phyloP scores from a whole-genome alignment of 345 rosid genomes.

The Eucalyptus curtisii region DNA sequence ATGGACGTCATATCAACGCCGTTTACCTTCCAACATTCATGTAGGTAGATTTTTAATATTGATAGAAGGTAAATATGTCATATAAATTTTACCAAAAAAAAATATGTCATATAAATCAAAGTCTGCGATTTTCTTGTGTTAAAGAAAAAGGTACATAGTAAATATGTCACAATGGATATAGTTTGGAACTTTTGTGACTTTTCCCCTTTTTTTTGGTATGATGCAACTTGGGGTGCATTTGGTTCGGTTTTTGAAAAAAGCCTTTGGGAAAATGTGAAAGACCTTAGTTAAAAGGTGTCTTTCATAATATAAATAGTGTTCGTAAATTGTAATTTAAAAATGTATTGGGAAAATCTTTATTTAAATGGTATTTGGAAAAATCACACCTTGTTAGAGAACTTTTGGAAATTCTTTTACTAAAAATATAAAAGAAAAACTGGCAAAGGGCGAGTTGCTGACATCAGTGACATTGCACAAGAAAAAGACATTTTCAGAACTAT shows the following conservation, averaged over 20 bases:
- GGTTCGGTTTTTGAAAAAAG: background rate
- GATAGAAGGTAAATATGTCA: no score
- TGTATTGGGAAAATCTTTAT: no score
- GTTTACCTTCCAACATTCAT: background rate
- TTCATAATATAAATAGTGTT: background rate
- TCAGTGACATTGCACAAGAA: fast-evolving
- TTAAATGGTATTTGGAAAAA: background rate
- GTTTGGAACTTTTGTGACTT: background rate
- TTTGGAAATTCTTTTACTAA: background rate
- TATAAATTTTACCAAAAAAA: no score
- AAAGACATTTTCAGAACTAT: background rate
- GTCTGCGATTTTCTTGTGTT: fast-evolving
- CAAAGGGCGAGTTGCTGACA: background rate
- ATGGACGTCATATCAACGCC: fast-evolving
- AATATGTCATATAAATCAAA: no score
- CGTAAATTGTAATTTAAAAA: background rate
- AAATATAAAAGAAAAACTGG: background rate
- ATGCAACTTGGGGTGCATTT: background rate
- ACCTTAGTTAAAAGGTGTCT: background rate
- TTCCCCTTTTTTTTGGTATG: fast-evolving
- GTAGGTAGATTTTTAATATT: background rate
- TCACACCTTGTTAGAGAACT: background rate
- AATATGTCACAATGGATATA: no score
- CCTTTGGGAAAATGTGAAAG: background rate
- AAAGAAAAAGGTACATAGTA: background rate